Percentiles rank a stretch among this genome's conserved stretches.
Conservation (phyloP, 2,329 filamentous ascomycete genomes). For the Arthrobotrys sphaeroides region DNA sequence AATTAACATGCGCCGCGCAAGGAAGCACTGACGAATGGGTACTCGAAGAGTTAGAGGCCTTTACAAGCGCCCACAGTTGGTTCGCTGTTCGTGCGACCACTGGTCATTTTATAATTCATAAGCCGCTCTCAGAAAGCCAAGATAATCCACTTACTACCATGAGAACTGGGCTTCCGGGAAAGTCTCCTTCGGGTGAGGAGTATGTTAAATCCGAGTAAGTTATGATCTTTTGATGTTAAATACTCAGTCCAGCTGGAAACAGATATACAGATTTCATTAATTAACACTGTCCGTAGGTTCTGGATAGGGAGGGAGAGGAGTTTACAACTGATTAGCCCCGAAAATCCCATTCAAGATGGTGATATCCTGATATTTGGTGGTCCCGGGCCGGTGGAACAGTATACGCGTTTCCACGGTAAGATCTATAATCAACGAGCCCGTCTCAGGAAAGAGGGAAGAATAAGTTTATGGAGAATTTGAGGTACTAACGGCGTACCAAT, state of each 20-base stretch:
- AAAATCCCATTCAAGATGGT: neutral
- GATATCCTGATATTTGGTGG: neutral
- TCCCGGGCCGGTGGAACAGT: neutral
- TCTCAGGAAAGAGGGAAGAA: no score
- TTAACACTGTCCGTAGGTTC: neutral
- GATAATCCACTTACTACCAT: neutral
- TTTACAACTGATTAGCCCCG: neutral
- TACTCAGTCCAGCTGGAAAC: no score
- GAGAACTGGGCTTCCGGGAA: neutral
- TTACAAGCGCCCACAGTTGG: neutral
- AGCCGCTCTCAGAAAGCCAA: neutral
- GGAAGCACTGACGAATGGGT: neutral
- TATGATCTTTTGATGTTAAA: neutral
- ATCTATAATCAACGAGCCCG: no score
- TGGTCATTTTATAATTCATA: neutral
- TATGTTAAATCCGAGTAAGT: slow-evolving; percentile 7
- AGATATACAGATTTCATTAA: no score
- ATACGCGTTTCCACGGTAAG: neutral
- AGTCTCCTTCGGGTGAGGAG: no score
- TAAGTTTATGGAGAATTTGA: no score
- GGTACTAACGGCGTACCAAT: neutral
- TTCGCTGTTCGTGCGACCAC: neutral
- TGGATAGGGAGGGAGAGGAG: neutral
- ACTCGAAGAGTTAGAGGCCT: neutral
- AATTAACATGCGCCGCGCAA: neutral